Percentiles rank a stretch among this genome's conserved stretches.
Evolutionary conservation across 495 filamentous ascomycete genomes (phyloP).

Genomic region (Aspergillus bridgeri): DNA sequence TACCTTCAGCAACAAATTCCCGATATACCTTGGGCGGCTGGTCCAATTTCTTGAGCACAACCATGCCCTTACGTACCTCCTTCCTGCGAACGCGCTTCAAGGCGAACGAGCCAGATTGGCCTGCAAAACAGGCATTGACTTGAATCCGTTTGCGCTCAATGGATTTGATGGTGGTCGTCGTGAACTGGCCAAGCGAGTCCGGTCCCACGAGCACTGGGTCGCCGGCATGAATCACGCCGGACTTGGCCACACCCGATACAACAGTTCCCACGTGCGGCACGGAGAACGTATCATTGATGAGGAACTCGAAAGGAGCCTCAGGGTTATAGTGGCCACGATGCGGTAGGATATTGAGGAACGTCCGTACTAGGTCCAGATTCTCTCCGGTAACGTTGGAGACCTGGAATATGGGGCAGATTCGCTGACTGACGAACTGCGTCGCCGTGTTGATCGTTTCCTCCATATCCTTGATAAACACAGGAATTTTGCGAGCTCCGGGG

Average conservation of each 20-base stretch:
- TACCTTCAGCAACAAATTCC: constrained; percentile 91
- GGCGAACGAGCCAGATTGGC: constrained; percentile 90
- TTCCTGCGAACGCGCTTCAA: constrained; percentile 80
- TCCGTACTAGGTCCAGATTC: constrained; percentile 74
- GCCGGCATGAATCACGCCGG: constrained; percentile 78
- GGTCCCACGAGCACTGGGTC: constrained; percentile 88
- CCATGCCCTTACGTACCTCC: constrained; percentile 98
- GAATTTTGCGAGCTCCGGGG: constrained; percentile 90
- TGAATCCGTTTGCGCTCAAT: constrained; percentile 94
- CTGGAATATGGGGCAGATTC: constrained; percentile 97
- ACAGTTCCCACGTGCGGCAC: constrained; percentile 97
- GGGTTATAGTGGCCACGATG: constrained; percentile 92
- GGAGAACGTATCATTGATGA: constrained; percentile 98
- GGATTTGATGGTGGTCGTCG: constrained; percentile 80
- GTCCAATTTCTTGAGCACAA: constrained; percentile 82
- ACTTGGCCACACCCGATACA: constrained; percentile 88
- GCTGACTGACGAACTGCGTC: constrained; percentile 90
- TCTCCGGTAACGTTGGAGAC: constrained; percentile 96
- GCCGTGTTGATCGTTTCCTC: constrained; percentile 94
- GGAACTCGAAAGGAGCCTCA: constrained; percentile 87
- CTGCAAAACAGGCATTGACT: constrained; percentile 84
- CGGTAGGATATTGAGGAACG: constrained; percentile 92
- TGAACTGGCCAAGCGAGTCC: constrained; percentile 89
- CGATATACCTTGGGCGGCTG: constrained; percentile 74
- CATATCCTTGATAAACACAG: constrained; percentile 90